Conservation (phyloP, 2,329 filamentous ascomycete genomes). For the Aspergillus intermedius region DNA sequence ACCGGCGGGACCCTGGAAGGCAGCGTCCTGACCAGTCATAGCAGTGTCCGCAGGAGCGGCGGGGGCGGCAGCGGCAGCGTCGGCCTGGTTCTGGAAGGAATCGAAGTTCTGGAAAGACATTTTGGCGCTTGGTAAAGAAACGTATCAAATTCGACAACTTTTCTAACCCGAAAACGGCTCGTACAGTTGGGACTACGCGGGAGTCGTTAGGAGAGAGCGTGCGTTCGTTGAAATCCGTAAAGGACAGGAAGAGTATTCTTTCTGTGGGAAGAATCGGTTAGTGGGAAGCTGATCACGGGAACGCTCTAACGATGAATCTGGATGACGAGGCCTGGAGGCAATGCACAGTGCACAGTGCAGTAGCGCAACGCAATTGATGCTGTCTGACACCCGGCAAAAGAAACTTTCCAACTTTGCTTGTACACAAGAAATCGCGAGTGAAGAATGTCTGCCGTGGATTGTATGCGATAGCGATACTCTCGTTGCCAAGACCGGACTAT, state of each 20-base stretch:
- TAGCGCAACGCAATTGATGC: neutral
- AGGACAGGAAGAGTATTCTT: slow-evolving; percentile 21
- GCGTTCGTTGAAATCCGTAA: slow-evolving; percentile 26
- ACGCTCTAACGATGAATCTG: neutral
- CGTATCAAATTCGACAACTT: slow-evolving; percentile 7
- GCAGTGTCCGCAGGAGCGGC: slow-evolving; percentile 47
- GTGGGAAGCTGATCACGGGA: neutral
- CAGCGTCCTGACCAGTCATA: slow-evolving; percentile 53
- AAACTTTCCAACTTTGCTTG: neutral
- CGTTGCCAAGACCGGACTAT: slow-evolving; percentile 7
- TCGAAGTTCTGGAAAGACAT: slow-evolving; percentile 66
- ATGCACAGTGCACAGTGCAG: neutral
- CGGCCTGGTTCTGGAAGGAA: slow-evolving; percentile 56
- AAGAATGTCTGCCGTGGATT: neutral
- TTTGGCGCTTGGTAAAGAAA: slow-evolving; percentile 17
- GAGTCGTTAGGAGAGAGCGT: slow-evolving; percentile 36
- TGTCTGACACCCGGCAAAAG: neutral
- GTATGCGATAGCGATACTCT: slow-evolving; percentile 1
- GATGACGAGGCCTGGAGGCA: neutral
- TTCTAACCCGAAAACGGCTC: slow-evolving; percentile 28
- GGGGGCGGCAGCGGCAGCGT: slow-evolving; percentile 43
- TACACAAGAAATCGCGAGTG: neutral
- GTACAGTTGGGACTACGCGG: slow-evolving; percentile 32
- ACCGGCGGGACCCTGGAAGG: slow-evolving; percentile 45
- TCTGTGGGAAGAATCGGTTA: slow-evolving; percentile 13